phyloP scores from a whole-genome alignment of 106 monocot genomes.

The Acanthochlamys bracteata region DNA sequence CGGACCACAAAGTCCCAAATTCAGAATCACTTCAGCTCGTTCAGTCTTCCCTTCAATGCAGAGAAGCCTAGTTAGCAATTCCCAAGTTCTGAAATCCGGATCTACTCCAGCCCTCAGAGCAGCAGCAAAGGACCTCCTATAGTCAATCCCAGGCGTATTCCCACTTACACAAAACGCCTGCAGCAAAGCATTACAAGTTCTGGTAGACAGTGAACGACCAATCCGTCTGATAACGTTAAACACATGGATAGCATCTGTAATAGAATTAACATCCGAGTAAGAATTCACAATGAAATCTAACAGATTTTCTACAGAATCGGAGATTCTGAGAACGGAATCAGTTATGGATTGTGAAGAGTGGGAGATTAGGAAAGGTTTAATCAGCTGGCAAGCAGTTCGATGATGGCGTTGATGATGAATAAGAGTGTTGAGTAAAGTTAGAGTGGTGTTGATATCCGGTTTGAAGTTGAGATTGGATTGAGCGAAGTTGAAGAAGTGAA shows the following conservation, averaged over 20 bases:
- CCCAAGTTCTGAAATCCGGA: constrained; percentile 21
- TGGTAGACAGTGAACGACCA: background rate
- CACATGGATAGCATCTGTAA: constrained; percentile 10
- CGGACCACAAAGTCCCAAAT: background rate
- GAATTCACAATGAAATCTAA: constrained; percentile 28
- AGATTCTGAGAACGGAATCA: constrained; percentile 3
- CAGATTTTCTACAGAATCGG: constrained; percentile 1
- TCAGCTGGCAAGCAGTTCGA: constrained; percentile 18
- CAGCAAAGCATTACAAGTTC: constrained; percentile 25
- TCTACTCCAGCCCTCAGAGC: constrained; percentile 14
- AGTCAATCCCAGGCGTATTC: background rate
- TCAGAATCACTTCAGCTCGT: constrained; percentile 8
- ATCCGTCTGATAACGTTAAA: constrained; percentile 13
- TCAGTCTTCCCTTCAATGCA: constrained; percentile 26
- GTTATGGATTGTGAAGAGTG: constrained; percentile 5
- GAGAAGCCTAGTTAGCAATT: constrained; percentile 20
- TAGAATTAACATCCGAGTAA: constrained; percentile 5
- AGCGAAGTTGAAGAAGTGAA: constrained; percentile 37
- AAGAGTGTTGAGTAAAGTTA: constrained; percentile 20
- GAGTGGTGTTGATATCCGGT: constrained; percentile 19
- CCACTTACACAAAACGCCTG: constrained; percentile 13
- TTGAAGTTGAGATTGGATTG: constrained; percentile 16
- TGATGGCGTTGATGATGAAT: constrained; percentile 5
- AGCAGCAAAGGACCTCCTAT: constrained; percentile 16
- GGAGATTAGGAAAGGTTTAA: constrained; percentile 15